Conservation (phyloP, 305 asterid genomes). For the Caryopteris hybrid region DNA sequence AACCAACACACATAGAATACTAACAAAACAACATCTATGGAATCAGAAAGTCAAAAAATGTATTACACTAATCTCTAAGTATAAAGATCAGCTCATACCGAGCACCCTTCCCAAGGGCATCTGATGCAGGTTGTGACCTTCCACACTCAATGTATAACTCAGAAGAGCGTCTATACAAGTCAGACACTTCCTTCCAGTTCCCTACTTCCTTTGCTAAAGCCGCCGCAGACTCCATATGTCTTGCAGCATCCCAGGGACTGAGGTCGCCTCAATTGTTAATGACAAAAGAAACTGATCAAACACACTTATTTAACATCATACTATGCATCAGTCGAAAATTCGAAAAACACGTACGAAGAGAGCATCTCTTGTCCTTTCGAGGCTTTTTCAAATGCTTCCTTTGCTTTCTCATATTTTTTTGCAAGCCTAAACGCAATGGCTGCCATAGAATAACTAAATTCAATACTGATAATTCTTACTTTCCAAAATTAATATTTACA, state of each 20-base stretch:
- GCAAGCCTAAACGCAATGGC: constrained; percentile 69
- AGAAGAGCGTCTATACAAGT: constrained; percentile 77
- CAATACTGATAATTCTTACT: constrained; percentile 1
- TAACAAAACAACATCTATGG: constrained; percentile 2
- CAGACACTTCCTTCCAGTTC: constrained; percentile 86
- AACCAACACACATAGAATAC: not conserved
- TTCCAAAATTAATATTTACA: not conserved
- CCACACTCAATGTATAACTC: constrained; percentile 87
- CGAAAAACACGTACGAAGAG: constrained; percentile 64
- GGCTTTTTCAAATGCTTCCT: constrained; percentile 89
- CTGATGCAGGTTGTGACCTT: constrained; percentile 91
- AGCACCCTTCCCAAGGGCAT: constrained; percentile 95
- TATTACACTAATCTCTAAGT: not conserved
- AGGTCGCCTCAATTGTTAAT: constrained; percentile 14
- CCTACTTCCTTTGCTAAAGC: constrained; percentile 75
- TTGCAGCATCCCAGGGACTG: constrained; percentile 99
- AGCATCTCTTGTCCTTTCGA: constrained; percentile 96
- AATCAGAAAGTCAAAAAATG: not conserved
- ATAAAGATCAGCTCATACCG: constrained; percentile 49
- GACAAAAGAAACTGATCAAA: not conserved
- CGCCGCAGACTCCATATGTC: constrained; percentile 92
- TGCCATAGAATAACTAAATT: constrained; percentile 27
- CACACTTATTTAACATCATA: not conserved
- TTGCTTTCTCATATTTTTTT: constrained; percentile 71
- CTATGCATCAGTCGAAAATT: not conserved